Conservation (phyloP, 805 yeast species). For the Cyberlindnera maritima region DNA sequence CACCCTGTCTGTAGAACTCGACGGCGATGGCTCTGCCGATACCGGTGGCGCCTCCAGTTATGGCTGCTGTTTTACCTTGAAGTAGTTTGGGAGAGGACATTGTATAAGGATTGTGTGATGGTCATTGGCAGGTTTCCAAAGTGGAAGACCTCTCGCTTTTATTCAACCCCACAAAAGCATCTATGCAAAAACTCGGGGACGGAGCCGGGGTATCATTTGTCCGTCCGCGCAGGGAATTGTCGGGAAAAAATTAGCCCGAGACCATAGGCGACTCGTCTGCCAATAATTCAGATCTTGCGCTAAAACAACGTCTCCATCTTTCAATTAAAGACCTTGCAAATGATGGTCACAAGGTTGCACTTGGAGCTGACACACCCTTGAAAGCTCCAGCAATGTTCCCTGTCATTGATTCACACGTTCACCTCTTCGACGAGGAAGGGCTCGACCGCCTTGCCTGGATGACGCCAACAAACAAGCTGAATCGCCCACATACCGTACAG, state of each 20-base stretch:
- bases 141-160: background rate
- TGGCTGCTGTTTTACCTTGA: conserved; percentile 36
- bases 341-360: too few species aligned
- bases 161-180: background rate
- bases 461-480: conserved; percentile 11
- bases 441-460: conserved; percentile 17
- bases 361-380: background rate
- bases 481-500: conserved; percentile 13
- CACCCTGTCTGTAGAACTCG: conserved; percentile 41
- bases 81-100: conserved; percentile 18
- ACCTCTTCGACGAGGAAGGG: conserved; percentile 17
- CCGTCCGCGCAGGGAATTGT: too few species aligned
- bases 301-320: too few species aligned
- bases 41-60: conserved; percentile 47
- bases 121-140: background rate
- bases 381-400: background rate
- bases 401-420: conserved; percentile 24
- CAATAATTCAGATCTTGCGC: too few species aligned
- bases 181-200: too few species aligned
- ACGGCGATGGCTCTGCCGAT: conserved; percentile 44
- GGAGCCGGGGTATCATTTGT: background rate
- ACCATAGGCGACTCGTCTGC: too few species aligned
- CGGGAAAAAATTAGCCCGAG: too few species aligned
- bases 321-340: too few species aligned
- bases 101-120: background rate